phyloP scores from a whole-genome alignment of 2,329 filamentous ascomycete genomes.

The Orbilia javanica region DNA sequence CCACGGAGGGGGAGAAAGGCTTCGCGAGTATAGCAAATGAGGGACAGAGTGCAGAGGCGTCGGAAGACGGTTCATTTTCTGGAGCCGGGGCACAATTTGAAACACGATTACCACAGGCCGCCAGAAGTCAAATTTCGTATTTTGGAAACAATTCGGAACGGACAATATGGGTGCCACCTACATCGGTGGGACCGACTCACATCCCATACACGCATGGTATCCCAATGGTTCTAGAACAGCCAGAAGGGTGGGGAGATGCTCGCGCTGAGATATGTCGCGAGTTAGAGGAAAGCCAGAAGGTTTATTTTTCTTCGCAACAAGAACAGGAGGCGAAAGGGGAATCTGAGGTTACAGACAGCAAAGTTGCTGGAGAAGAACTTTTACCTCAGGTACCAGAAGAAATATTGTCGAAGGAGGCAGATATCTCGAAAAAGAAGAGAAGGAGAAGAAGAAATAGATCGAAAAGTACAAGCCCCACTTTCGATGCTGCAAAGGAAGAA shows the following conservation, averaged over 20 bases:
- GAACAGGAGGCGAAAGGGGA: neutral
- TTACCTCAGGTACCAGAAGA: neutral
- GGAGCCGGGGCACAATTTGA: neutral
- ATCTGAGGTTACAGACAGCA: neutral
- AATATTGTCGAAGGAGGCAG: neutral
- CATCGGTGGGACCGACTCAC: constrained; percentile 15
- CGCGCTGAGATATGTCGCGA: constrained; percentile 23
- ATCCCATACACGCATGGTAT: constrained; percentile 33
- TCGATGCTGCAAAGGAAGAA: neutral
- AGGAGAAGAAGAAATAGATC: neutral
- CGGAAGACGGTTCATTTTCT: no score
- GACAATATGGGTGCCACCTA: constrained; percentile 31
- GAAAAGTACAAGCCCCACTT: neutral
- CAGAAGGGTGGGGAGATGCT: constrained; percentile 37
- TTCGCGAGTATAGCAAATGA: neutral
- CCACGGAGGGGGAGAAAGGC: neutral
- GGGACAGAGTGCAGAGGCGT: neutral
- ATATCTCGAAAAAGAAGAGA: neutral
- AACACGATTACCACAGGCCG: neutral
- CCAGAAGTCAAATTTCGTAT: neutral
- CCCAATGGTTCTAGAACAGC: constrained; percentile 36
- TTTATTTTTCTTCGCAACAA: constrained; percentile 34
- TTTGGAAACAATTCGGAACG: neutral
- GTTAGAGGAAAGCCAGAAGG: constrained; percentile 42
- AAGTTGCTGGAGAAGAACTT: neutral